Percentiles rank a stretch among this genome's conserved stretches.
Conservation (phyloP, 2,329 filamentous ascomycete species). For the Xylaria sp. region DNA sequence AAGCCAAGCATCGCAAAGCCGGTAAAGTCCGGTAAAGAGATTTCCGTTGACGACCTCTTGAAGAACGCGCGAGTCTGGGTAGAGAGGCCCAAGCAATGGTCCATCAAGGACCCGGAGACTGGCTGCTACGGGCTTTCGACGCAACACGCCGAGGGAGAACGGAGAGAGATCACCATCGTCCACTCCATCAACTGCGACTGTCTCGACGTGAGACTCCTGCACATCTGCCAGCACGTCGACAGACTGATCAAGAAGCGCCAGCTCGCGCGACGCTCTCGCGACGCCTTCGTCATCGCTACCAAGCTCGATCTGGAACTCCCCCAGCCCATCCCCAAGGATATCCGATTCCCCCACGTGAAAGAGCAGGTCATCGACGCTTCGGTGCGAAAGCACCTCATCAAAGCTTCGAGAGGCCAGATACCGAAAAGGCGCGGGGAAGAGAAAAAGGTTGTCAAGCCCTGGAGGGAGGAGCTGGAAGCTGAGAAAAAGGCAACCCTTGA, state of each 20-base stretch:
- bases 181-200: constrained; percentile 27
- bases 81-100: constrained; percentile 15
- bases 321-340: constrained; percentile 11
- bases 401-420: too few species aligned
- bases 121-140: constrained; percentile 28
- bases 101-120: constrained; percentile 24
- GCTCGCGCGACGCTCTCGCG: constrained; percentile 21
- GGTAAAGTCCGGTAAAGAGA: background rate
- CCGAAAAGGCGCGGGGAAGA: too few species aligned
- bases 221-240: constrained; percentile 26
- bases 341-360: constrained; percentile 7
- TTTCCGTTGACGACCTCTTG: constrained; percentile 14
- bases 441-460: too few species aligned
- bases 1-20: too few species aligned
- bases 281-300: constrained; percentile 30
- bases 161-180: constrained; percentile 26
- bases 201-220: constrained; percentile 25
- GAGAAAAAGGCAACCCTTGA: background rate
- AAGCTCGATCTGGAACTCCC: constrained; percentile 24
- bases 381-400: too few species aligned
- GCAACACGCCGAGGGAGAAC: background rate
- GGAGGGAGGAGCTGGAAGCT: constrained; percentile 5
- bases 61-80: constrained; percentile 22
- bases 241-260: background rate
- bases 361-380: constrained; percentile 8